A percentile compares a stretch with the other conserved stretches of the same genome.
phyloP scores from a whole-genome alignment of 2,329 filamentous ascomycete genomes.

The Phyllosticta citribraziliensis region DNA sequence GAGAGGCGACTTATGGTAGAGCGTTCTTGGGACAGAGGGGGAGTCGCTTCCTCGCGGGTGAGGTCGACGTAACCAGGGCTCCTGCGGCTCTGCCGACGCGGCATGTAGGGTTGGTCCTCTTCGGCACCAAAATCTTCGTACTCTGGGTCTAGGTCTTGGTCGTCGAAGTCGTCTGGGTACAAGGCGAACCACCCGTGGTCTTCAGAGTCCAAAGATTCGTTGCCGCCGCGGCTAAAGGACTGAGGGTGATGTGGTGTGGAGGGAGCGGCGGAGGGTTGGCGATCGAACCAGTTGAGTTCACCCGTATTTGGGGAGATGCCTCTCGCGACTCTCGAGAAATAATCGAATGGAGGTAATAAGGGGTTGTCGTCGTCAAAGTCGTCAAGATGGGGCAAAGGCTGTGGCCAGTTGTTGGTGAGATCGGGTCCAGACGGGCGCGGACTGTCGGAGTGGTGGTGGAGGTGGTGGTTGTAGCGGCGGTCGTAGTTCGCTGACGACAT shows the following conservation, averaged over 20 bases:
- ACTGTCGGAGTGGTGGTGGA: not conserved
- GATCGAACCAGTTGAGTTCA: not conserved
- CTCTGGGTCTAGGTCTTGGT: not conserved
- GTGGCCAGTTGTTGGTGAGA: slow-evolving; percentile 18
- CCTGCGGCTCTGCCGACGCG: not conserved
- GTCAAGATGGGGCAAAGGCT: slow-evolving; percentile 14
- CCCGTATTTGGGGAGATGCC: not conserved
- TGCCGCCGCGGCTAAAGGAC: not conserved
- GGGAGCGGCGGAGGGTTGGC: not conserved
- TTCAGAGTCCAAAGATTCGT: not conserved
- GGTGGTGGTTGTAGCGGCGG: not conserved
- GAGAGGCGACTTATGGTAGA: slow-evolving; percentile 1
- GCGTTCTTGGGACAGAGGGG: slow-evolving; percentile 7
- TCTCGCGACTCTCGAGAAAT: not conserved
- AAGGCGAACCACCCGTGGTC: not conserved
- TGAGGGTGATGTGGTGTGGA: not conserved
- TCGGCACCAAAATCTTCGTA: not conserved
- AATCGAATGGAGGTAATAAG: not conserved
- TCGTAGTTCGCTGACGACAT: not conserved
- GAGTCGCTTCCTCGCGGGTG: slow-evolving; percentile 6
- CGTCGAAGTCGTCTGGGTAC: not conserved
- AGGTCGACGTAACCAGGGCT: slow-evolving; percentile 28
- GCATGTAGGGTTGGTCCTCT: not conserved
- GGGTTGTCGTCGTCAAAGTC: slow-evolving; percentile 12
- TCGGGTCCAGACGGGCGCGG: slow-evolving; percentile 11